Evolutionary conservation across 345 rosid species (phyloP).

Genomic region (Carallia pectinifolia): DNA sequence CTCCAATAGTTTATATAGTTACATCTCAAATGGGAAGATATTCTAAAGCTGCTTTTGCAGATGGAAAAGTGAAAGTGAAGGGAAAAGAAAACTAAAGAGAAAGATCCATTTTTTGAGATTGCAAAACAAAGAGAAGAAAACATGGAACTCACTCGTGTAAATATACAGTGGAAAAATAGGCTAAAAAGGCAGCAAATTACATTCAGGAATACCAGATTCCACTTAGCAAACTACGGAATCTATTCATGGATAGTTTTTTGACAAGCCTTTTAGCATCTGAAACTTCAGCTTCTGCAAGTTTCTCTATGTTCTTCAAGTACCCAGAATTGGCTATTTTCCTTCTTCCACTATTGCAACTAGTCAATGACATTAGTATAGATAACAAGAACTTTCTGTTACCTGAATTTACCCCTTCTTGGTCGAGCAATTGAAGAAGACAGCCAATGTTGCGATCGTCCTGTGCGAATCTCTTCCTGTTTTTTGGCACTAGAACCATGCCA

Average conservation of each 20-base stretch:
- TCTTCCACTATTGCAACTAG: conserved; percentile 68
- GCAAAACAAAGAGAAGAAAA: conserved; percentile 20
- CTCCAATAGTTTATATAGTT: conserved; percentile 17
- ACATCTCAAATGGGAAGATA: conserved; percentile 37
- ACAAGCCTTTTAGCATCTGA: conserved; percentile 80
- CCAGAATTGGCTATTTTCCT: conserved; percentile 76
- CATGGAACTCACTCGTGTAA: conserved; percentile 22
- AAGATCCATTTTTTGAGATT: conserved; percentile 9
- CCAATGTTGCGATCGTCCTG: conserved; percentile 69
- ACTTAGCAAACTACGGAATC: conserved; percentile 63
- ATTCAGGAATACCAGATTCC: conserved; percentile 78
- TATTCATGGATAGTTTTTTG: conserved; percentile 66
- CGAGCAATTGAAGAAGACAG: conserved; percentile 57
- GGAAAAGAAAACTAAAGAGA: neutral
- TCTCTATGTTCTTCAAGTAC: conserved; percentile 74
- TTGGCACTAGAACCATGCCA: conserved; percentile 54
- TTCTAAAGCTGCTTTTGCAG: conserved; percentile 26
- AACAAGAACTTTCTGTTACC: conserved; percentile 59
- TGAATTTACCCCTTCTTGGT: conserved; percentile 55
- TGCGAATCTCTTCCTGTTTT: conserved; percentile 60
- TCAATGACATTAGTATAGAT: conserved; percentile 65
- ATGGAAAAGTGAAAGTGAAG: neutral
- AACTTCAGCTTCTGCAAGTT: conserved; percentile 79
- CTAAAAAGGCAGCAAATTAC: conserved; percentile 8
- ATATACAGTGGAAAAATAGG: conserved; percentile 38